Evolutionary conservation across 257 asterid species (phyloP), one percentile per base, ranked within the genome.

Genomic region (Rhazya stricta): DNA sequence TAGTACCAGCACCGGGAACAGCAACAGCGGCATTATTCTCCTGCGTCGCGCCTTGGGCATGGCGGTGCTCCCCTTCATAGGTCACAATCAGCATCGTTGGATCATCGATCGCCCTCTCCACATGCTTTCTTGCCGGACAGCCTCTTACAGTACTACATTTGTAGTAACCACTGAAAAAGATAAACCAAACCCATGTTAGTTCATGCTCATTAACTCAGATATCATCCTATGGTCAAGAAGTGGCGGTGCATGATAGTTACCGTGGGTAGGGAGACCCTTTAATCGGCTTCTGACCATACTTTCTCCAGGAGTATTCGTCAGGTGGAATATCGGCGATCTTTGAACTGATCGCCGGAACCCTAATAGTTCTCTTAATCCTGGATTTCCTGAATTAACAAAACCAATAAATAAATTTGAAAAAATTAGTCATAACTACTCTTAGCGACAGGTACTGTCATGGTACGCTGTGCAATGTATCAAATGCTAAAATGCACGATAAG

Each of bases 41-140:
- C 68, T 4, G 69, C 42, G 34, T 63, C 45, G 45, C 27, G 27
- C 45, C 45, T 63, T 73, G 84, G 2, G 76, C 57, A 69, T 91
- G 97, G 23, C 83, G 81, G 81, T 92, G 97, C 80, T 90, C 97
- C 71, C 90, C 96, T 78, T 90, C 94, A 81, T 92, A 90, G 7
- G 97, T 90, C 65, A 90, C 92, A 27, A 90, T 82, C 75, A 92
- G 83, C 96, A 90, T 89, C 78, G 83, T 21, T 4, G 96, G 94
- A 78, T 92, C 96, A 63, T 92, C 97, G 1, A 79, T 82, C 1
- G 96, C 96, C 77, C 96, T 88, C 84, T 92, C 97, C 65, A 92
- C 96, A 68, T 92, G 96, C 82, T 92, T 92, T 77, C 92, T 88
- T 0, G 97, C 97, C 25, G 97, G 96, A 69, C 97, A 92, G 1